A percentile compares a stretch with the other conserved stretches of the same genome.
Evolutionary conservation across 108 stramenopile genomes (phyloP).

Genomic region (Pinguiococcus pyrenoidosus): DNA sequence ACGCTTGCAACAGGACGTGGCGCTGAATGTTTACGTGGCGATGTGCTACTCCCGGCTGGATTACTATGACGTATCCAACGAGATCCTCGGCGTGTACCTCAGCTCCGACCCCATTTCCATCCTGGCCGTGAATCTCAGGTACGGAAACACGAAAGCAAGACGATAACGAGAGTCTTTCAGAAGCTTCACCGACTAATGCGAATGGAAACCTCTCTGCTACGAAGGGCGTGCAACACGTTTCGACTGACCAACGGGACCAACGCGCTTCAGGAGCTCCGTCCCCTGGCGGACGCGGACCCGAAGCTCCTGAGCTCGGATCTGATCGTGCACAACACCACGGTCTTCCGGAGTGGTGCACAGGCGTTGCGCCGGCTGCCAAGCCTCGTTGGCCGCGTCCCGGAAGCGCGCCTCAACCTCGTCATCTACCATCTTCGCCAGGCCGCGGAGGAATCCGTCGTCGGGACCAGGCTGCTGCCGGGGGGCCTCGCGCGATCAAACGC

Average conservation of each 20-base stretch:
- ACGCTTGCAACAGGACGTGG: no score
- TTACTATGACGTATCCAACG: slow-evolving; percentile 61
- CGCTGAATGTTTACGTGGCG: slow-evolving; percentile 67
- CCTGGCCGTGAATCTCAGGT: slow-evolving; percentile 59
- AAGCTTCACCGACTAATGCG: no score
- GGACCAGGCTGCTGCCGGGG: no score
- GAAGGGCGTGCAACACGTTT: slow-evolving; percentile 61
- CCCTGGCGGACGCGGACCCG: slow-evolving; percentile 29
- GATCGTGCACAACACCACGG: slow-evolving; percentile 57
- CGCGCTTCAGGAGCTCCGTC: slow-evolving; percentile 57
- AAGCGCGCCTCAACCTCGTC: slow-evolving; percentile 65
- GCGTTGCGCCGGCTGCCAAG: slow-evolving; percentile 44
- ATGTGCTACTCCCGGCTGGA: slow-evolving; percentile 75
- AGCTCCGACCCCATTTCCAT: slow-evolving; percentile 47
- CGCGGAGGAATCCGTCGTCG: no score
- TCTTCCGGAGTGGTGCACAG: slow-evolving; percentile 54
- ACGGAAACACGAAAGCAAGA: no score
- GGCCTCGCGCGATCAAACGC: no score
- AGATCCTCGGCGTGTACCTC: slow-evolving; percentile 59
- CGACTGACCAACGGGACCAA: slow-evolving; percentile 65
- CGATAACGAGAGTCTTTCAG: no score
- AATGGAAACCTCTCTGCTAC: no score
- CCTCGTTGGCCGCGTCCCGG: slow-evolving; percentile 55
- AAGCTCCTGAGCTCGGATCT: slow-evolving; percentile 40
- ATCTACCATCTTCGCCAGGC: slow-evolving; percentile 40